These are phyloP conservation scores for Pythium scleroteichum DNA, from an alignment of 352 stramenopile species.

Conservation along the genomic window DNA sequence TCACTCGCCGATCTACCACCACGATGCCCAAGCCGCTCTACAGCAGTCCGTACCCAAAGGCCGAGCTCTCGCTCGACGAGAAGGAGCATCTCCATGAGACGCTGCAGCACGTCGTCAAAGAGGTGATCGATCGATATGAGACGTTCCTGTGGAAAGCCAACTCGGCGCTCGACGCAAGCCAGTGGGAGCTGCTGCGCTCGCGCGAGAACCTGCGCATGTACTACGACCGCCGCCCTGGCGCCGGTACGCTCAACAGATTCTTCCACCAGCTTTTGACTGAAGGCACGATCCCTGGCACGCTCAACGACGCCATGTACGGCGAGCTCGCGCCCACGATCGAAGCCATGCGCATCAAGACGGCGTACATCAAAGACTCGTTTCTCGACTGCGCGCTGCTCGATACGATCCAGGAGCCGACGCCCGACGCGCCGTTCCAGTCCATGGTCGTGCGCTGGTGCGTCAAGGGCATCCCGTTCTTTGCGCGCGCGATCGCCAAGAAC, in stretches of 20 bases:
- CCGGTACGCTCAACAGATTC: not conserved
- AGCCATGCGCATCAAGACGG: constrained; percentile 51
- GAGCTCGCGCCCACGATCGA: constrained; percentile 38
- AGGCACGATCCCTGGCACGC: constrained; percentile 43
- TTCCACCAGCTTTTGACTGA: constrained; percentile 15
- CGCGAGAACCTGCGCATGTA: constrained; percentile 46
- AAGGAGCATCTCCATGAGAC: constrained; percentile 44
- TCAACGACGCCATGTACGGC: constrained; percentile 69
- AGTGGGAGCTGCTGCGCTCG: constrained; percentile 48
- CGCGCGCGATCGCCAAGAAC: constrained; percentile 41
- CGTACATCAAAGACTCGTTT: constrained; percentile 47
- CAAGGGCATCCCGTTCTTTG: constrained; percentile 40
- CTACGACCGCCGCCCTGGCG: constrained; percentile 29
- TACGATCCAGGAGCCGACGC: constrained; percentile 40
- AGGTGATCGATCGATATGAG: constrained; percentile 43
- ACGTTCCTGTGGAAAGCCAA: constrained; percentile 38
- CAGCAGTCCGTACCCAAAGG: constrained; percentile 44
- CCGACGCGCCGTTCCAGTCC: constrained; percentile 46
- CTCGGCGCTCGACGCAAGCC: constrained; percentile 32
- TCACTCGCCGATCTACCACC: no score
- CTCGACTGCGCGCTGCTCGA: constrained; percentile 46
- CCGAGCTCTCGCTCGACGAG: constrained; percentile 46
- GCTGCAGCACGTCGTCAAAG: constrained; percentile 41
- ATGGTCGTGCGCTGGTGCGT: constrained; percentile 62
- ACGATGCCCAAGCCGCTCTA: constrained; percentile 22